phyloP scores from a whole-genome alignment of 352 stramenopile genomes.

The Phytopythium delawarense region DNA sequence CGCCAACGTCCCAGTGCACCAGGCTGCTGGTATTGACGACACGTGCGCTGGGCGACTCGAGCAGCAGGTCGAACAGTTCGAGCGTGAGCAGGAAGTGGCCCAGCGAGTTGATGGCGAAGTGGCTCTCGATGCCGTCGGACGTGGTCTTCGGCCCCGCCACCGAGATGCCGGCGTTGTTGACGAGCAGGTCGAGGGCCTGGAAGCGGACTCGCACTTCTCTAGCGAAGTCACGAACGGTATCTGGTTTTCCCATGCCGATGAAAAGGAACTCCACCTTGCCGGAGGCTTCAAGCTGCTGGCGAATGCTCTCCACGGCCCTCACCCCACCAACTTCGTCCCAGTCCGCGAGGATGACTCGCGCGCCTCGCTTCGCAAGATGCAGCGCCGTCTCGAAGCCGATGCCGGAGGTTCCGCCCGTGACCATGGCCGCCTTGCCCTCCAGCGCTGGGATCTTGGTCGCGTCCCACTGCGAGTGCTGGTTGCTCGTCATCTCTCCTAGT shows the following conservation, averaged over 20 bases:
- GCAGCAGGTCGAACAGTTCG: conserved; percentile 32
- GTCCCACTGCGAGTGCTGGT: conserved; percentile 8
- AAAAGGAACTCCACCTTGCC: conserved; percentile 38
- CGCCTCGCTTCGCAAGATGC: conserved; percentile 21
- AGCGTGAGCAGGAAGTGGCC: conserved; percentile 49
- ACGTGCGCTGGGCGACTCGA: conserved; percentile 14
- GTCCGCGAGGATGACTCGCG: conserved; percentile 31
- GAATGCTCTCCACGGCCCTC: conserved; percentile 27
- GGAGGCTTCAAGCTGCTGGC: conserved; percentile 10
- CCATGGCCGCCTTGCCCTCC: conserved; percentile 24
- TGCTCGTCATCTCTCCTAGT: background rate
- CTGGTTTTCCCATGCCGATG: conserved; percentile 34
- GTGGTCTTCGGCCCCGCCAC: conserved; percentile 10
- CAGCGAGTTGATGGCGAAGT: conserved; percentile 48
- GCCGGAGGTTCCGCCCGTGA: conserved; percentile 33
- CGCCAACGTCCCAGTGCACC: conserved; percentile 24
- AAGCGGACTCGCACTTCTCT: conserved; percentile 18
- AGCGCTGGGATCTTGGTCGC: conserved; percentile 21
- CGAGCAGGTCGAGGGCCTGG: conserved; percentile 40
- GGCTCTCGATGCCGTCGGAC: conserved; percentile 27
- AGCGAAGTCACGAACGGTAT: conserved; percentile 30
- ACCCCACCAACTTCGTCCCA: conserved; percentile 20
- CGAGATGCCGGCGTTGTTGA: conserved; percentile 71
- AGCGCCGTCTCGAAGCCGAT: conserved; percentile 28
- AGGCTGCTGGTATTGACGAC: conserved; percentile 43